Evolutionary conservation across 2,329 filamentous ascomycete genomes (phyloP), one percentile per base, ranked within the genome.

Genomic region (Colletotrichum spaethianum): DNA sequence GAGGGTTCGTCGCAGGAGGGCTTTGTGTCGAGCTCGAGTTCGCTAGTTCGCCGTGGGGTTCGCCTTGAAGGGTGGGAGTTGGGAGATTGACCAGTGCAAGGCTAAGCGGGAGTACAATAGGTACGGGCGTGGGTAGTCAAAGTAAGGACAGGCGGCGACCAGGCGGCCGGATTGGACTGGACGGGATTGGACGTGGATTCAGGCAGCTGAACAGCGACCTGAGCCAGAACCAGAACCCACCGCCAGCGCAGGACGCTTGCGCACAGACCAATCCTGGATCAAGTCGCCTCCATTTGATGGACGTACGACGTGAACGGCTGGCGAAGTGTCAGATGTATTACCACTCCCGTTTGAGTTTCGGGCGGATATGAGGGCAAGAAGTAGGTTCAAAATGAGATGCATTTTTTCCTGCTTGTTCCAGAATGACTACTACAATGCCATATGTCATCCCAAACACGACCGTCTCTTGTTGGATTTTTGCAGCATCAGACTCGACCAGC

Each of bases 41-140:
- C 69, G 60, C 63, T 72, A 55, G 53, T 63, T 33, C 65, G 59
- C 66, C 66, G 65, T 69, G 46, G 70, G 53, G 66, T 70, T 72
- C 31, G 57, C 53, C 65, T 42, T 53, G 40, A 33, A 48, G 26
- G 44, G 26, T 52, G 60, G 36, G 31, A 59, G 52, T 56, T 36
- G 62, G 68, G 33, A 71, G 64, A 48, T 68, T 71, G 52, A 33
- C 33, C 52, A 59, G 65, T 46, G 44, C 65, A 53, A 72, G 69
- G 65, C 14, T 18, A 53, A 18, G 28, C 20, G 16, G 28, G 59
- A n/a, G 61, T 33, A 33, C 55, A 42, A 33, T 50, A 44, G 36
- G 64, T 28, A 55, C 18, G 20, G 52, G 28, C 31, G 64, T 63
- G 53, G 65, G 64, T 61, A 61, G 63, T 46, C 56, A 26, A 70